A percentile compares a stretch with the other conserved stretches of the same genome.
These are phyloP conservation scores for Thielaviopsis ethacetica DNA, from an alignment of 2,329 filamentous ascomycete species.

Conservation along the genomic window DNA sequence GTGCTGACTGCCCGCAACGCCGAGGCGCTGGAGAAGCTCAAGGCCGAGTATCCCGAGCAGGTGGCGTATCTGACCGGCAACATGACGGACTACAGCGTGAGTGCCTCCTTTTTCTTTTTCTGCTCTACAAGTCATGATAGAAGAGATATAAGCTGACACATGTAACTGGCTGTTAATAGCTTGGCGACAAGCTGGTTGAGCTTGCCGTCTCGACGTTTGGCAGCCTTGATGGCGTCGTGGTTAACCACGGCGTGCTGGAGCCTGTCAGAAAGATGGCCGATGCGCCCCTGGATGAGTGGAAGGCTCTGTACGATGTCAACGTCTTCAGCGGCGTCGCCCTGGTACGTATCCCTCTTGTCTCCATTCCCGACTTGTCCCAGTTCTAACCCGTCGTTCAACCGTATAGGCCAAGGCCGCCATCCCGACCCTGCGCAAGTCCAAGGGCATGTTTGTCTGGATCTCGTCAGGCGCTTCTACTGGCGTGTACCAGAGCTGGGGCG, in stretches of 20 bases:
- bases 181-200: slow-evolving; percentile 41
- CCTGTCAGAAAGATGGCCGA: slow-evolving; percentile 57
- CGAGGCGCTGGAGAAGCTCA: slow-evolving; percentile 31
- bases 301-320: slow-evolving; percentile 61
- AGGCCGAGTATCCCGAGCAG: slow-evolving; percentile 32
- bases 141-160: background rate
- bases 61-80: slow-evolving; percentile 42
- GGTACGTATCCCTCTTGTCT: slow-evolving; percentile 30
- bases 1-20: slow-evolving; percentile 40
- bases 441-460: slow-evolving; percentile 60
- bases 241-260: slow-evolving; percentile 77
- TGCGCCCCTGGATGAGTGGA: slow-evolving; percentile 57
- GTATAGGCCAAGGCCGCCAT: slow-evolving; percentile 53
- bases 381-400: background rate
- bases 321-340: slow-evolving; percentile 70
- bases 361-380: slow-evolving; percentile 1
- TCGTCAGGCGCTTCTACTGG: slow-evolving; percentile 61
- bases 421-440: slow-evolving; percentile 46
- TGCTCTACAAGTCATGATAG: background rate
- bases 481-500: slow-evolving; percentile 57
- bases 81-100: slow-evolving; percentile 34
- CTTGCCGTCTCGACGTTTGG: slow-evolving; percentile 52
- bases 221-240: slow-evolving; percentile 60
- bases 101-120: slow-evolving; percentile 10
- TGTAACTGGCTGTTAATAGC: background rate